Base-by-base conservation (phyloP, 2,329 filamentous ascomycete genomes). In the Colletotrichum musicola region DNA sequence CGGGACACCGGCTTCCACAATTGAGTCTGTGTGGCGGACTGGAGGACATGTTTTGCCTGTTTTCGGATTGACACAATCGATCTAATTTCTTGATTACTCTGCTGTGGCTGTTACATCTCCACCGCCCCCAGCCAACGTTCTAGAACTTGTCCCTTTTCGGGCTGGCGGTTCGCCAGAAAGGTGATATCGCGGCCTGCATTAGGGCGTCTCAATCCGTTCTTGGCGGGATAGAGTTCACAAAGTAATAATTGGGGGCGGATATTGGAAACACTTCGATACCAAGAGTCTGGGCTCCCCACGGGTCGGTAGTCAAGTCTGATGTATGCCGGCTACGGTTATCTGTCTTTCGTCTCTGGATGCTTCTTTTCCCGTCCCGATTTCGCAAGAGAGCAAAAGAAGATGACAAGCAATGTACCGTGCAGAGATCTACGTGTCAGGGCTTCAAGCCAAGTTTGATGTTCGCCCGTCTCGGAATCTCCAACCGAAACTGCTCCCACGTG, bases 101-200 rank as follows among this genome's bases (percentile, higher is more conserved):
- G 20, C 10, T 12, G 46, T 13, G 16, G 18, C 10, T 12, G 4
- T 16, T 6, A 18, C 16, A 7, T 38, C 18, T 49, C 13, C 13
- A 20, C 47, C 18, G 25, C 22, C 30, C 50, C 46, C 44, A 62
- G 30, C 30, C 30, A 35, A 35, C 61, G 47, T 42, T 68, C 55
- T 40, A 44, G 55, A 59, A 38, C 14, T n/a, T 18, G 13, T 7
- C 44, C 42, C 40, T 22, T 38, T 64, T 60, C 42, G 14, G 65
- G 49, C 40, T 16, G 40, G 30, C 38, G 61, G 27, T 9, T 54
- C 54, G 54, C 65, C 60, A 68, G 53, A 59, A 44, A 42, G 55
- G 55, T 65, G 53, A 65, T 65, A 60, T 68, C 42, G 55, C 13
- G n/a, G 25, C 49, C 46, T 68, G 50, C 49, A 61, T 56, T 56